Conservation (phyloP, 176 grass and related monocot genomes). For the Urochloa ruziziensis region DNA sequence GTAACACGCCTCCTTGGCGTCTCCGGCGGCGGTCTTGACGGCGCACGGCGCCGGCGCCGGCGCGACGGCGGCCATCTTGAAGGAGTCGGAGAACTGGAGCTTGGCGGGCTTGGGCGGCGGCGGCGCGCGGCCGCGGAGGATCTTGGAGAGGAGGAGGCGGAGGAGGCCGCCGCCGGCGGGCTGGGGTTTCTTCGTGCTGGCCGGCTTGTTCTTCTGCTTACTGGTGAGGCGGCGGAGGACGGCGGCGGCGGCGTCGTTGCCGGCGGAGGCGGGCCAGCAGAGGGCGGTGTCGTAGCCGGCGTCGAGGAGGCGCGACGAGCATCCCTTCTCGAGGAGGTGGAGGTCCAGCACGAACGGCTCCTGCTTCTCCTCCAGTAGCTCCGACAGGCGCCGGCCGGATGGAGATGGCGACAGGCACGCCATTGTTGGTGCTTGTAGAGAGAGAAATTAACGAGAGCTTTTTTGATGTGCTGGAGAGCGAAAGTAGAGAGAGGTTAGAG, state of each 20-base stretch:
- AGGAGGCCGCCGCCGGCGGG: constrained; percentile 21
- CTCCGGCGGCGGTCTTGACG: constrained; percentile 6
- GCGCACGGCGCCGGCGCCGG: neutral
- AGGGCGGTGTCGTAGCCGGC: constrained; percentile 41
- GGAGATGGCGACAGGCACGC: constrained; percentile 41
- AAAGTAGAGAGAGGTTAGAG: neutral
- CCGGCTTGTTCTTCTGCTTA: constrained; percentile 24
- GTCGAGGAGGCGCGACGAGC: constrained; percentile 45
- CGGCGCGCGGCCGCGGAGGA: constrained; percentile 39
- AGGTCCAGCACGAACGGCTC: constrained; percentile 80
- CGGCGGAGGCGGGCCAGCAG: constrained; percentile 58
- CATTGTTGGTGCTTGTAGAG: neutral
- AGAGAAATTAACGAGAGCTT: neutral
- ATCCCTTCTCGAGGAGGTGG: constrained; percentile 85
- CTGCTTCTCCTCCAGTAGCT: constrained; percentile 87
- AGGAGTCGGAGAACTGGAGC: constrained; percentile 42
- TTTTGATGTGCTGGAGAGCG: too few species aligned
- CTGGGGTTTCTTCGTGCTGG: neutral
- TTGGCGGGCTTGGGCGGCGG: constrained; percentile 21
- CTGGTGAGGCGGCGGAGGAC: constrained; percentile 45
- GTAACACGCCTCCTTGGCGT: too few species aligned
- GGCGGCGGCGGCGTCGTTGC: constrained; percentile 1
- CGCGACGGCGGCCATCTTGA: neutral
- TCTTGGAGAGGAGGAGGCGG: constrained; percentile 53
- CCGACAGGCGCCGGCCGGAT: constrained; percentile 59